These are phyloP conservation scores for Aspergillus oerlinghausenensis DNA, from an alignment of 2,329 filamentous ascomycete species.

Conservation along the genomic window DNA sequence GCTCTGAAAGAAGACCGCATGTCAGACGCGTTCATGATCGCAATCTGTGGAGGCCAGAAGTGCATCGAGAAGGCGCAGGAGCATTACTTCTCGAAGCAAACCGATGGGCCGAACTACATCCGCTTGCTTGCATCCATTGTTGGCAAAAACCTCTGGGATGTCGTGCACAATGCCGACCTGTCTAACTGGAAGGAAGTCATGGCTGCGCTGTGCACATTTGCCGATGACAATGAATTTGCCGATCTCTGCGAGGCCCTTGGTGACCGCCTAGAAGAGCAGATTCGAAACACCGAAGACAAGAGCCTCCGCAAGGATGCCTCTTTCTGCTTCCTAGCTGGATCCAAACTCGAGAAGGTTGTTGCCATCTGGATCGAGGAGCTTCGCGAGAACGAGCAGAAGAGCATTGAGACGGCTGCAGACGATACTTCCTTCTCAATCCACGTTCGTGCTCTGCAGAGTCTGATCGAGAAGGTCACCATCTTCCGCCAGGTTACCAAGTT, in stretches of 20 bases:
- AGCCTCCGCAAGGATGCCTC: constrained; percentile 76
- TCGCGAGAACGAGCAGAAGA: constrained; percentile 73
- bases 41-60: constrained; percentile 90
- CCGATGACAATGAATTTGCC: constrained; percentile 82
- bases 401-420: constrained; percentile 62
- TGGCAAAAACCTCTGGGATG: constrained; percentile 94
- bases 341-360: constrained; percentile 96
- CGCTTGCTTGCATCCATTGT: constrained; percentile 87
- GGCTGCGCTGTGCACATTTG: constrained; percentile 93
- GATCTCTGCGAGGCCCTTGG: constrained; percentile 93
- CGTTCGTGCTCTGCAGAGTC: constrained; percentile 78
- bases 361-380: constrained; percentile 90
- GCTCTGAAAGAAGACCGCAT: constrained; percentile 84
- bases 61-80: constrained; percentile 91
- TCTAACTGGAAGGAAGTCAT: constrained; percentile 96
- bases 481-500: constrained; percentile 95
- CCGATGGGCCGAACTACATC: constrained; percentile 82
- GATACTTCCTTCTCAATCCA: constrained; percentile 90
- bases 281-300: constrained; percentile 51
- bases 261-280: constrained; percentile 75
- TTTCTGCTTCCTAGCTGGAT: constrained; percentile 93
- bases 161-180: constrained; percentile 93
- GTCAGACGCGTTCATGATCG: constrained; percentile 96
- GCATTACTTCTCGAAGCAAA: constrained; percentile 80
- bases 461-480: constrained; percentile 97